A percentile compares a stretch with the other conserved stretches of the same genome.
These are phyloP conservation scores for Cokeromyces recurvatus DNA, from an alignment of 371 early-diverging fungal species.

Conservation along the genomic window DNA sequence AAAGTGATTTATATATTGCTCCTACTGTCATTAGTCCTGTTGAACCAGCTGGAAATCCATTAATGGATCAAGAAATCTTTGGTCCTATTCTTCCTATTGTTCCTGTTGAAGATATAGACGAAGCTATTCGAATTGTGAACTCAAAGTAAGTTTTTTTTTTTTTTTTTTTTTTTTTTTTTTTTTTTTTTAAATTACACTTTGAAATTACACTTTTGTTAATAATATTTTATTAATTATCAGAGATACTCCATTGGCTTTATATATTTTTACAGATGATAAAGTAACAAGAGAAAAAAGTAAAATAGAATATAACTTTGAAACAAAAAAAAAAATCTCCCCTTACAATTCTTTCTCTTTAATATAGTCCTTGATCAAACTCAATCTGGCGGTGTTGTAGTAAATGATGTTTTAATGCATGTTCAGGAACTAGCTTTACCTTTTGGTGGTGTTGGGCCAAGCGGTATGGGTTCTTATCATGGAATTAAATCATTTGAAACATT, in stretches of 20 bases:
- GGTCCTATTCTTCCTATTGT: constrained; percentile 89
- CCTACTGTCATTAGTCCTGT: constrained; percentile 67
- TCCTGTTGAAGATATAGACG: constrained; percentile 66
- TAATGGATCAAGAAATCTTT: constrained; percentile 77
- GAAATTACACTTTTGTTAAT: background rate
- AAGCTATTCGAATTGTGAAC: constrained; percentile 70
- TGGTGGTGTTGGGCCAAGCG: constrained; percentile 85
- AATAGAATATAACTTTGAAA: background rate
- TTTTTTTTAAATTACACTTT: no score
- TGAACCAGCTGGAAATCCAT: constrained; percentile 31
- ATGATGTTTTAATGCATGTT: constrained; percentile 66
- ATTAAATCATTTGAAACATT: constrained; percentile 72
- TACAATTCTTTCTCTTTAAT: no score
- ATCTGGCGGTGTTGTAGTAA: constrained; percentile 67
- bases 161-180: no score
- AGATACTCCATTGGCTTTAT: constrained; percentile 68
- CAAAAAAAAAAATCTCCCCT: no score
- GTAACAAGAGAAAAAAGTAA: constrained; percentile 30
- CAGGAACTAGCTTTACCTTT: constrained; percentile 64
- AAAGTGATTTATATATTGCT: constrained; percentile 56
- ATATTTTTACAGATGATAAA: constrained; percentile 48
- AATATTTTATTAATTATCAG: constrained; percentile 3
- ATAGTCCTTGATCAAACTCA: constrained; percentile 45
- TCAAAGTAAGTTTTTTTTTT: constrained; percentile 50
- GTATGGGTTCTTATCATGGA: constrained; percentile 83